Evolutionary conservation across 2,329 filamentous ascomycete species (phyloP), one percentile per base, ranked within the genome.

Genomic region (Xylariales sp.): DNA sequence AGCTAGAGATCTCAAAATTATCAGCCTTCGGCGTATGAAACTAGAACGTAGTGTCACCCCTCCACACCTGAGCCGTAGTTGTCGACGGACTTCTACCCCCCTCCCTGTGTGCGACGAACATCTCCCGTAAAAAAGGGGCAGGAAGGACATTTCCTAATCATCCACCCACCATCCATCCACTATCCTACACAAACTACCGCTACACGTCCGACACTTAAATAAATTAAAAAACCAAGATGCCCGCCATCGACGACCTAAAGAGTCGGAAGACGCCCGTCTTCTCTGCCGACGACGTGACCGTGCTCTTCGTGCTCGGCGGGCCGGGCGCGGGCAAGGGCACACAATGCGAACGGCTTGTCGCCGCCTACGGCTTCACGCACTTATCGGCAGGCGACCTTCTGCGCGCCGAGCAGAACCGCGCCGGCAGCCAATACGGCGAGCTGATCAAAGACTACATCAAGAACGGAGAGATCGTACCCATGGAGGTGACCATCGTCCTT

Each of bases 251-350:
- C 67, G 72, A 78, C 72, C 74, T 80, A 74, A 76, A 78, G 70
- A 80, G 82, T 71, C 75, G 75, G 72, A 76, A 60, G 80, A 82
- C 84, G 62, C 91, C 94, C 4, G 89, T 89, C 77, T 97, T 97
- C 86, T 90, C 88, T 66, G 83, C 91, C 57, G 77, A 88, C 64
- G 86, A 94, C 67, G 93, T 97, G 39, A 96, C 93, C n/a, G 94
- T 98, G 67, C 84, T 99, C 80, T 98, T 97, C 84, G 93, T 98
- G 70, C 93, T 99, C 69, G 95, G 95, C 80, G 96, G 96, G 2
- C 96, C 96, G 14, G 96, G 96, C 72, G 93, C 94, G 71, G 96
- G 96, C 76, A 99, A 99, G 81, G 96, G 96, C 75, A 99, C 96
- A 2, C 95, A 99, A 82, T 98, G 95, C 85, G 88, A 89, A 73